phyloP scores from a whole-genome alignment of 2,329 filamentous ascomycete species.

The Paracoccidioides brasiliensis region DNA sequence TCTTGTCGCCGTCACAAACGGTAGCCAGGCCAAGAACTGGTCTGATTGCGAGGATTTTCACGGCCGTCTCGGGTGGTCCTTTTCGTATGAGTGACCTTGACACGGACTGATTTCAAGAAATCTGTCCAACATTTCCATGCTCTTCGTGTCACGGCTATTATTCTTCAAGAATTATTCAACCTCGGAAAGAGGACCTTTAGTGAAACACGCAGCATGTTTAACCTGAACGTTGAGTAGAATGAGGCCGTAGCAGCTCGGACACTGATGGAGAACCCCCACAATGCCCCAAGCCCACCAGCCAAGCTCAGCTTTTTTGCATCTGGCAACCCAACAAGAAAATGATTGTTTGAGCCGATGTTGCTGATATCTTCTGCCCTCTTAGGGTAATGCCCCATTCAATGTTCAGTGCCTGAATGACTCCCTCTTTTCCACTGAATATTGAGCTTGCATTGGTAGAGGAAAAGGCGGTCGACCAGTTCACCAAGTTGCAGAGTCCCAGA shows the following conservation, averaged over 20 bases:
- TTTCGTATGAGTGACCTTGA: not conserved
- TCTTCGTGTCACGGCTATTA: not conserved
- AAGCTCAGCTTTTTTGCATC: conserved; percentile 27
- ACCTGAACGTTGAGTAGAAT: conserved; percentile 52
- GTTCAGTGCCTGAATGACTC: conserved; percentile 46
- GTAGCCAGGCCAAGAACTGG: not conserved
- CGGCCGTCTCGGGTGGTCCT: not conserved
- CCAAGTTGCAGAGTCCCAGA: conserved; percentile 23
- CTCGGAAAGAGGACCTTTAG: conserved; percentile 29
- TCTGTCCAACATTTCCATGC: not conserved
- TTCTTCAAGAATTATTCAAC: conserved; percentile 18
- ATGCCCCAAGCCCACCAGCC: conserved; percentile 42
- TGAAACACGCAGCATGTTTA: conserved; percentile 46
- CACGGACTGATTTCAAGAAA: not conserved
- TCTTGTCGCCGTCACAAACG: not conserved
- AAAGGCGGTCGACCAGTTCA: conserved; percentile 34
- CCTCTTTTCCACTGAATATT: conserved; percentile 33
- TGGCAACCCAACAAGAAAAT: conserved; percentile 34
- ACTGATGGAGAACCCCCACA: conserved; percentile 50
- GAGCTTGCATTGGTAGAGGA: conserved; percentile 23
- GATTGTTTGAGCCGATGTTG: conserved; percentile 41
- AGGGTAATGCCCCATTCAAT: conserved; percentile 39
- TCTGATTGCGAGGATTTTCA: not conserved
- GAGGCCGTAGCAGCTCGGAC: conserved; percentile 44
- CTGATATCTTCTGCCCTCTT: conserved; percentile 31